Base-by-base conservation (phyloP, 1,284 basidiomycete genomes). In the Cutaneotrichosporon cavernicola region DNA sequence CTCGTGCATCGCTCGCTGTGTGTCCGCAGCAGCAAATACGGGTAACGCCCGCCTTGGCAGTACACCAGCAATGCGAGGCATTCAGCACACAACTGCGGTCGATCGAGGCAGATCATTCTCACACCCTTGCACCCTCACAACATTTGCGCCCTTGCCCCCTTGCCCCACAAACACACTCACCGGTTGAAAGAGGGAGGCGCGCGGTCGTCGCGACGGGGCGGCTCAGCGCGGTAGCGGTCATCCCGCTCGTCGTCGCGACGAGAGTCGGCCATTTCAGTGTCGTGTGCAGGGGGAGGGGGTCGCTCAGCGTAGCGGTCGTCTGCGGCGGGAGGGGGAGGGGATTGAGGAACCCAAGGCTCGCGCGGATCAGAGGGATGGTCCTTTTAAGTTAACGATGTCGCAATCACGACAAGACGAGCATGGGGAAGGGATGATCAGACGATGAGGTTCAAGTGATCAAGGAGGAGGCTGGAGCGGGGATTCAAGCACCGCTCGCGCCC, bases 321-420 rank as follows among this genome's bases (percentile, higher is more conserved):
- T 49, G 2, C 47, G 60, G 14, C 36, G 31, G 22, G 31, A 3
- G 51, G 43, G 38, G 56, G 55, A 40, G 71, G 70, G 3, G 72
- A 74, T 47, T 68, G 65, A 34, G 76, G 73, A 6, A 74, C 74
- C 76, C 76, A 77, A 32, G 76, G 72, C 59, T 77, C 76, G 53
- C 76, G 60, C 16, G 73, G 72, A 32, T 73, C 72, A 58, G 72
- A 67, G 50, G 75, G 64, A 68, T 53, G 34, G 31, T 22, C 43
- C 58, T 53, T 50, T 50, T 11, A 7, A 30, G 49, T 30, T 50
- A 16, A 49, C 53, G 47, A 40, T 34, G 11, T 30, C 22, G 49
- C 22, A 30, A 10, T 50, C 10, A 5, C 9, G 11, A 50, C 10
- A 50, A 11, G 49, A 26, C 5, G 46, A 47, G 46, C 8, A 18